A percentile compares a stretch with the other conserved stretches of the same genome.
phyloP scores from a whole-genome alignment of 1,284 basidiomycete genomes.

The Pseudozyma hubeiensis region DNA sequence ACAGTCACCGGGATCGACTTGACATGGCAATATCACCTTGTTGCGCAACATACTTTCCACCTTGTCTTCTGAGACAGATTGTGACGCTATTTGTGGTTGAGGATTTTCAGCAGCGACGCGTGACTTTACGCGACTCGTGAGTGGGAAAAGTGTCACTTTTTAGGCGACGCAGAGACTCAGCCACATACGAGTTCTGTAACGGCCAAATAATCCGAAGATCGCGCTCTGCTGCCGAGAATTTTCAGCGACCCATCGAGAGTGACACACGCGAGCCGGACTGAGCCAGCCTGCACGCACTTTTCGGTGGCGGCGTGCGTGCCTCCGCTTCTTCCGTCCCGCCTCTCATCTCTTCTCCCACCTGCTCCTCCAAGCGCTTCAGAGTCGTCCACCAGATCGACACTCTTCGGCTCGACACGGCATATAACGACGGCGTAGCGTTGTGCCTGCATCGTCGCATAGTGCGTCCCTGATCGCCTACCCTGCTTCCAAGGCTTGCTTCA shows the following conservation, averaged over 20 bases:
- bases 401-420: no score
- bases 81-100: no score
- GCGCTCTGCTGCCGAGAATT: slow-evolving; percentile 13
- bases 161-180: slow-evolving; percentile 4
- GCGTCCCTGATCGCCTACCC: no score
- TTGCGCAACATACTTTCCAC: not conserved
- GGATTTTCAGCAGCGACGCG: slow-evolving; percentile 14
- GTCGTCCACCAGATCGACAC: no score
- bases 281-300: not conserved
- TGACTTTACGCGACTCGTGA: slow-evolving; percentile 44
- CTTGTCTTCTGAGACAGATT: no score
- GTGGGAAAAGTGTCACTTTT: slow-evolving; percentile 31
- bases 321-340: not conserved
- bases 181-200: slow-evolving; percentile 2
- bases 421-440: no score
- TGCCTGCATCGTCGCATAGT: no score
- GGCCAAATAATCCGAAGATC: not conserved
- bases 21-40: not conserved
- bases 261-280: slow-evolving; percentile 3
- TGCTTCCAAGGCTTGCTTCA: no score
- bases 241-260: slow-evolving; percentile 1
- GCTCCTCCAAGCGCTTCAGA: not conserved
- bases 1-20: slow-evolving; percentile 4
- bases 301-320: not conserved
- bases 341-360: not conserved